These are phyloP conservation scores for Carex cristatella DNA, from an alignment of 176 grass and related monocot genomes.

Conservation along the genomic window DNA sequence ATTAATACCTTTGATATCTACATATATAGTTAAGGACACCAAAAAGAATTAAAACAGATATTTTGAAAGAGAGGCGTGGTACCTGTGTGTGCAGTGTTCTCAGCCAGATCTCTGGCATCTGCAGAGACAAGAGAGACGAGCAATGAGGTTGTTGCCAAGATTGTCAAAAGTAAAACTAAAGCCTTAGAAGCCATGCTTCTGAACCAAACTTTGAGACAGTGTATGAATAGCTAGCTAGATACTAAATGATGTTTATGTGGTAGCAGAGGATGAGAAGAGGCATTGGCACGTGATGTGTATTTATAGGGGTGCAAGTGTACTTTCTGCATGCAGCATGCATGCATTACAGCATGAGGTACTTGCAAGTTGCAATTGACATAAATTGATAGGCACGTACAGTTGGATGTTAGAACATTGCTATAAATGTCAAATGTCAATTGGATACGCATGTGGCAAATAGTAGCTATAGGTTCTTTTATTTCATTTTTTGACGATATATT, in stretches of 20 bases:
- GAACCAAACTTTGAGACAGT: neutral
- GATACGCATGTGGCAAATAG: neutral
- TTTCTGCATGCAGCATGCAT: neutral
- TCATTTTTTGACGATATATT: no score
- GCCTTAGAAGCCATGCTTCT: neutral
- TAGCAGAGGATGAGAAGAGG: neutral
- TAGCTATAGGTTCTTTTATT: no score
- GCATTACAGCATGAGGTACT: neutral
- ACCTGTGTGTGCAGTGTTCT: constrained; percentile 8
- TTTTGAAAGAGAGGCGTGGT: neutral
- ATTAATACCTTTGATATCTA: neutral
- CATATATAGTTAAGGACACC: neutral
- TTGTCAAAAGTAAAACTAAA: neutral
- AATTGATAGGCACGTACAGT: neutral
- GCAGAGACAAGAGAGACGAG: neutral
- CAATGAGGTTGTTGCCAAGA: neutral
- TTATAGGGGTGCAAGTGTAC: neutral
- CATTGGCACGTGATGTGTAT: neutral
- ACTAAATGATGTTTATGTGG: no score
- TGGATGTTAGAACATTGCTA: neutral
- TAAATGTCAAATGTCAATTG: neutral
- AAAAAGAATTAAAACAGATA: neutral
- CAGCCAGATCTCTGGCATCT: neutral
- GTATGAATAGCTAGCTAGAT: no score
- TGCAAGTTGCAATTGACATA: neutral